These are phyloP conservation scores for Nemania sp. DNA, from an alignment of 2,329 filamentous ascomycete genomes.

Conservation along the genomic window DNA sequence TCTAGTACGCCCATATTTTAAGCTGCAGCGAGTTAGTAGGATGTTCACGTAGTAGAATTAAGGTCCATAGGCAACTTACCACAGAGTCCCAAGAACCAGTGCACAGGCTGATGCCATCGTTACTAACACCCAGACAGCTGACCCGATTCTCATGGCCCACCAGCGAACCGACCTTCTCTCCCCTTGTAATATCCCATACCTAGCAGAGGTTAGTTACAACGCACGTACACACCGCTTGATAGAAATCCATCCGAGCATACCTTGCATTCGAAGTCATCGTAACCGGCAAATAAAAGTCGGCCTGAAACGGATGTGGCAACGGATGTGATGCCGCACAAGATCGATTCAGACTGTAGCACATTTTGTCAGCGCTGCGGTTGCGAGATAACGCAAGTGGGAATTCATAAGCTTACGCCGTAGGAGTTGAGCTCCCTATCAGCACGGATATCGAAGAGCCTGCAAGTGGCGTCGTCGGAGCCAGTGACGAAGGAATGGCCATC, in stretches of 20 bases:
- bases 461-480: conserved; percentile 95
- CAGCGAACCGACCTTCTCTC: conserved; percentile 94
- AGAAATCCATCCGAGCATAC: conserved; percentile 53
- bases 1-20: conserved; percentile 84
- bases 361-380: conserved; percentile 30
- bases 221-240: not conserved
- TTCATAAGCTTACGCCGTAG: conserved; percentile 60
- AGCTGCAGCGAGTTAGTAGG: conserved; percentile 58
- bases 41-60: conserved; percentile 44
- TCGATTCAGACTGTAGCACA: conserved; percentile 79
- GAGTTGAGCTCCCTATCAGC: conserved; percentile 80
- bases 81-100: conserved; percentile 99
- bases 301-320: conserved; percentile 98
- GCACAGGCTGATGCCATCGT: conserved; percentile 98
- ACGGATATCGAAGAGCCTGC: conserved; percentile 95
- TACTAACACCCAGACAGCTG: conserved; percentile 97
- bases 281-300: conserved; percentile 91
- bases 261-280: conserved; percentile 99
- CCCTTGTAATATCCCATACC: conserved; percentile 97
- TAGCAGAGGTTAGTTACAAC: conserved; percentile 44
- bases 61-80: conserved; percentile 60
- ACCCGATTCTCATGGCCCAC: conserved; percentile 98
- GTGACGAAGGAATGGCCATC: conserved; percentile 98
- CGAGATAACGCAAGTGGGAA: not conserved
- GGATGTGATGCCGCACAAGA: conserved; percentile 96